Base-by-base conservation (phyloP, 176 grass and related monocot species). In the Olyra latifolia region DNA sequence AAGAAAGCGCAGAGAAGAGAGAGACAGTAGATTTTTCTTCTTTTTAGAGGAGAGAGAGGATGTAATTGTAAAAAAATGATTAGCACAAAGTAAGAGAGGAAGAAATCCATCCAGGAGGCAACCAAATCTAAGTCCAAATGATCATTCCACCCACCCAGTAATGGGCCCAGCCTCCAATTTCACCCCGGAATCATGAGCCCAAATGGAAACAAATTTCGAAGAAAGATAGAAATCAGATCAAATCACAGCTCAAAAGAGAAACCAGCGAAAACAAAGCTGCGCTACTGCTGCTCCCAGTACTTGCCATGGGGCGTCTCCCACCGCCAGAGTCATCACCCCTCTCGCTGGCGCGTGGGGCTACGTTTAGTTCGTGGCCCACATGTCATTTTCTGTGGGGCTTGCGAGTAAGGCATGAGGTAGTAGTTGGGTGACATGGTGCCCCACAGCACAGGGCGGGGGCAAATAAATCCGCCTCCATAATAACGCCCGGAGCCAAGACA, bases 401-500 rank as follows among this genome's bases (percentile, higher is more conserved):
- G 13, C 0, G 6, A 7, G 2, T 47, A 6, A 0, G 20, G 25
- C 47, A 4, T 17, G 9, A 20, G 29, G 27, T 17, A 1, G 8
- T 6, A n/a, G 58, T 75, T 62, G 62, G 84, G 70, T n/a, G 81
- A 53, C 61, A 39, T 69, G 55, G 48, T 43, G 74, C 4, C 39
- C 80, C 75, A 79, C 68, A 55, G 81, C 25, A 28, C 73, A 70
- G 64, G 42, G 52, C 20, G 72, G 48, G 12, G 29, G 71, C 59
- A 75, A 65, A 79, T 83, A 88, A 88, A 88, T 73, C 86, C 56
- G 71, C 54, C 66, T 55, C 69, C 87, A 57, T 89, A 77, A 81
- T 89, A 85, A 85, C 77, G 79, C 87, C 87, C 82, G 72, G 65
- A 85, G 87, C 42, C 64, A 45, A 64, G 32, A 4, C 32, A 35